Evolutionary conservation across 2,329 filamentous ascomycete genomes (phyloP), one percentile per base, ranked within the genome.

Genomic region (Talaromyces sp.): DNA sequence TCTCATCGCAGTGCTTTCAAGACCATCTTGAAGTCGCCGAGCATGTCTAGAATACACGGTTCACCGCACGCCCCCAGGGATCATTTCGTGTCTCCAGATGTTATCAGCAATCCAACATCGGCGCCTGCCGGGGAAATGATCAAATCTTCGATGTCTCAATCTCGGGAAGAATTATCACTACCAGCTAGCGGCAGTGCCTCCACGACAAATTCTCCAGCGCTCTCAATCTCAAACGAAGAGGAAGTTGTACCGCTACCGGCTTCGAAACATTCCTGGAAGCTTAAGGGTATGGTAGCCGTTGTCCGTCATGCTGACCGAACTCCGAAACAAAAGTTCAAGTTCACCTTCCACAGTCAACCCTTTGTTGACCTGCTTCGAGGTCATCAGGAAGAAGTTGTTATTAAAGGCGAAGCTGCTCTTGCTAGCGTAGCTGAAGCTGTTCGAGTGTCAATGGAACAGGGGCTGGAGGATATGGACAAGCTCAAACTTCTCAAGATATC

Each of bases 321-420:
- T 1, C 94, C 94, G 2, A 99, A 99, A 76, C 94, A 99, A 68
- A 99, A 99, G 72, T 97, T 97, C 80, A 99, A 99, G 72, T 99
- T 97, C 68, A 99, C 94, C 0, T 97, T 99, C 67, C 94, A 99
- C 69, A 96, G 91, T 0, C 90, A 92, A 62, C 94, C 94, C 0
- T 99, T 99, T 68, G 92, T 99, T 62, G 89, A 96, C 63, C 80
- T 99, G 3, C 83, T 99, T 41, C 96, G 93, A 70, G 94, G 94
- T 0, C 93, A 99, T 67, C 90, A 96, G 67, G 93, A 97, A 73
- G 94, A 99, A 70, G 94, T 99, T 1, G 81, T 99, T 1, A 82
- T 99, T 21, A 94, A 96, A 63, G 93, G 93, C 8, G 91, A 96
- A 70, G 87, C 91, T 39, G 94, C 94, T 0, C 77, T 99, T 45